Evolutionary conservation across 2,329 filamentous ascomycete species (phyloP), one percentile per base, ranked within the genome.

Genomic region (Coleophoma crateriformis): DNA sequence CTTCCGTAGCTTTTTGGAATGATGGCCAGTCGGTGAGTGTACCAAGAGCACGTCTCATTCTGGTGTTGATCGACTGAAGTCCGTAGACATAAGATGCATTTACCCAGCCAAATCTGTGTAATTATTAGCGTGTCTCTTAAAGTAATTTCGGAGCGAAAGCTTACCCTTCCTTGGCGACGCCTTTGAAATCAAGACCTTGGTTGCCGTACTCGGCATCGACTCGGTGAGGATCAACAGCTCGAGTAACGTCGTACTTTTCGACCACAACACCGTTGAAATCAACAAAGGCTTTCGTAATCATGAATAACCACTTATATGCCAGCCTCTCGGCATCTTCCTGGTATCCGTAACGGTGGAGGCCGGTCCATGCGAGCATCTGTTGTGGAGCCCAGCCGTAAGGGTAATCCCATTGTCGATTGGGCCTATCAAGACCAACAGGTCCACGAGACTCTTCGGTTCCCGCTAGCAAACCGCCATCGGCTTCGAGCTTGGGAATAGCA

Each of bases 221-320:
- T 54, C 88, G 85, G 70, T 97, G 94, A 35, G 94, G 91, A 62
- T 96, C 91, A 50, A 91, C 83, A 5, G 87, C 85, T 50, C 89
- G 77, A 17, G 92, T 97, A 52, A 99, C 94, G 69, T 99, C 89
- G 72, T 99, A 99, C 73, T 99, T 99, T 71, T 99, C 94, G 6
- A 97, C 94, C 2, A 99, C 92, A 8, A 96, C 90, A 37, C 94
- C 94, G 65, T 97, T 97, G 76, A 92, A 97, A 68, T 99, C 92
- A 53, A 96, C 91, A 71, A 97, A 97, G 0, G 94, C 91, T 71
- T 95, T 96, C 51, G 90, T 96, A 62, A 96, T 90, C 92, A 97
- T 97, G 67, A 91, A 95, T 47, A 96, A 73, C 94, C 94, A 99
- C 69, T 94, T 90, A 71, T 99, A 99, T 0, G 90, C 88, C 56